Evolutionary conservation across 2,329 filamentous ascomycete species (phyloP).

Genomic region (Sarocladium strictum): DNA sequence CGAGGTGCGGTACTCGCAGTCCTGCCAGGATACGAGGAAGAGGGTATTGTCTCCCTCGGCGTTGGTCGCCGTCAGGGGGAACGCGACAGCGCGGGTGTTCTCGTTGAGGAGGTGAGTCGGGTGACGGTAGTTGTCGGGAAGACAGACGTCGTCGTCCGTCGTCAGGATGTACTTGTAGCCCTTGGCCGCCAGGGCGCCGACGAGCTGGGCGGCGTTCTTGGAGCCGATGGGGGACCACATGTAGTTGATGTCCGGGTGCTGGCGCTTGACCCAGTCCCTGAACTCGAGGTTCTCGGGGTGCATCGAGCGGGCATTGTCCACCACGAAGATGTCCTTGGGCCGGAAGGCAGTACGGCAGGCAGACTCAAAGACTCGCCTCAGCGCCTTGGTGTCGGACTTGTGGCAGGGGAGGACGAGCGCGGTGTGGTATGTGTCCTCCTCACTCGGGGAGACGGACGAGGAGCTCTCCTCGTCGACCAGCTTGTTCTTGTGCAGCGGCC

Average conservation of each 20-base stretch:
- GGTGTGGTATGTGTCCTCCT: neutral
- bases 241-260: neutral
- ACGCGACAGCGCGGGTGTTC: neutral
- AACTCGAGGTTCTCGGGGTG: neutral
- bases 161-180: slow-evolving; percentile 2
- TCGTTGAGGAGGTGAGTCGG: neutral
- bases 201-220: neutral
- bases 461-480: neutral
- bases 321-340: neutral
- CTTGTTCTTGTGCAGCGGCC: neutral
- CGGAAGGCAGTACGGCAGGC: neutral
- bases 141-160: neutral
- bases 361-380: neutral
- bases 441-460: neutral
- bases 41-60: neutral
- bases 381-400: neutral
- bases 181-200: neutral
- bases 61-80: neutral
- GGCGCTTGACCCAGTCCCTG: neutral
- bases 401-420: neutral
- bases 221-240: neutral
- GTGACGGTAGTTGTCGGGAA: neutral
- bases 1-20: neutral
- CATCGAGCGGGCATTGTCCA: neutral
- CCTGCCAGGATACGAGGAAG: neutral